A percentile compares a stretch with the other conserved stretches of the same genome.
Conservation (phyloP, 345 rosid species). For the Syzygium oleosum region DNA sequence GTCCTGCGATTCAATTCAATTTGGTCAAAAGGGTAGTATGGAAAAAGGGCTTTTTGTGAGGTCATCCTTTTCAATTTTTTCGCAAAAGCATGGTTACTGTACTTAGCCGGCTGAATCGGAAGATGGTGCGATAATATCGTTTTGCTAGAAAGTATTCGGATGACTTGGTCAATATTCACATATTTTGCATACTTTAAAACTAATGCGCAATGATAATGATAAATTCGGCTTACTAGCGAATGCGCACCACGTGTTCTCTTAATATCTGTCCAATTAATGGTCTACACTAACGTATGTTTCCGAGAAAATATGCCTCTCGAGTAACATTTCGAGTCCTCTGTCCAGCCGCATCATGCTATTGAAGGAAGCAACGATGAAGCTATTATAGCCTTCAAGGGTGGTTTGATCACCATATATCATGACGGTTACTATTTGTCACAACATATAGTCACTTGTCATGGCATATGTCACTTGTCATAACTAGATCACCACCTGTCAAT, state of each 20-base stretch:
- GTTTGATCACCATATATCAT: not conserved
- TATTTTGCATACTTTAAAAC: not conserved
- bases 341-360: not conserved
- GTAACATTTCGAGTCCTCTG: not conserved
- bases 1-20: not conserved
- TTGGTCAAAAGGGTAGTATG: not conserved
- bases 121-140: not conserved
- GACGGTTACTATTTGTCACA: not conserved
- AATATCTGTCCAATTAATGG: not conserved
- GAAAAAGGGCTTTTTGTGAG: not conserved
- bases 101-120: not conserved
- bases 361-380: not conserved
- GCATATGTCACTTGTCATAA: not conserved
- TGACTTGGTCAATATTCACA: not conserved
- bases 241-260: rapidly evolving
- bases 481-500: rapidly evolving
- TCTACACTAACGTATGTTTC: not conserved
- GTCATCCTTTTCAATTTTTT: not conserved
- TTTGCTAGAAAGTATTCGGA: not conserved
- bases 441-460: not conserved
- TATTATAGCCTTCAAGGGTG: not conserved
- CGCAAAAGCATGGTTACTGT: not conserved
- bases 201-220: not conserved
- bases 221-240: not conserved
- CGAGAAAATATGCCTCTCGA: not conserved